Conservation (phyloP, 164 flowering plant genomes). For the Sedum album region DNA sequence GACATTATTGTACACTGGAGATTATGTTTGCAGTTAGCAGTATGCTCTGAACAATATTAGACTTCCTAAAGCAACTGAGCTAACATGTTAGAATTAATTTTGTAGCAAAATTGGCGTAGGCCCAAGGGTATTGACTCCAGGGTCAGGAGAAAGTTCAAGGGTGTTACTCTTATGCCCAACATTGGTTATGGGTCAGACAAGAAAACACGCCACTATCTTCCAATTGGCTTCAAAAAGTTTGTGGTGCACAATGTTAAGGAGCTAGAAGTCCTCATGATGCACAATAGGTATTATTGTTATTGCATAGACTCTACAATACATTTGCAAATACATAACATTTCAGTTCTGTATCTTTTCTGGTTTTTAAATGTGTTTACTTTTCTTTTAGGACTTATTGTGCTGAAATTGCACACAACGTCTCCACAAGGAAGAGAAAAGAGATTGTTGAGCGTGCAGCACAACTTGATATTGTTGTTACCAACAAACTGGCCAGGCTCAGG, state of each 20-base stretch:
- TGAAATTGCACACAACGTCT: slow-evolving; percentile 45
- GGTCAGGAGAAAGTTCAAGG: slow-evolving; percentile 68
- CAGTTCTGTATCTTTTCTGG: no score
- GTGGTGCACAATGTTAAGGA: slow-evolving; percentile 49
- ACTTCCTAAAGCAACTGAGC: no score
- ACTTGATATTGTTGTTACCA: slow-evolving; percentile 49
- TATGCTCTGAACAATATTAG: no score
- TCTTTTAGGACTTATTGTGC: slow-evolving; percentile 40
- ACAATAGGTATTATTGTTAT: slow-evolving; percentile 42
- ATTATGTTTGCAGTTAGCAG: no score
- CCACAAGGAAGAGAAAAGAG: slow-evolving; percentile 43
- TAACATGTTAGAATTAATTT: background rate
- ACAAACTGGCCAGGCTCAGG: slow-evolving; percentile 44
- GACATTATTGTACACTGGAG: no score
- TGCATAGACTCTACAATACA: no score
- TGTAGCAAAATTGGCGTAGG: slow-evolving; percentile 51
- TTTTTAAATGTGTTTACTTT: background rate
- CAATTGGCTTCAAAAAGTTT: slow-evolving; percentile 66
- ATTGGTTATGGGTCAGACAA: slow-evolving; percentile 76
- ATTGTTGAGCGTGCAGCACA: slow-evolving; percentile 47
- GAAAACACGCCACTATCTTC: slow-evolving; percentile 69
- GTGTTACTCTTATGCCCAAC: slow-evolving; percentile 65
- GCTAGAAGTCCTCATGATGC: slow-evolving; percentile 64
- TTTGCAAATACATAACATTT: no score
- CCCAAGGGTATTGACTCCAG: slow-evolving; percentile 84